Conservation (phyloP, 768 basidiomycete genomes). For the Tricholoma saponaceum region DNA sequence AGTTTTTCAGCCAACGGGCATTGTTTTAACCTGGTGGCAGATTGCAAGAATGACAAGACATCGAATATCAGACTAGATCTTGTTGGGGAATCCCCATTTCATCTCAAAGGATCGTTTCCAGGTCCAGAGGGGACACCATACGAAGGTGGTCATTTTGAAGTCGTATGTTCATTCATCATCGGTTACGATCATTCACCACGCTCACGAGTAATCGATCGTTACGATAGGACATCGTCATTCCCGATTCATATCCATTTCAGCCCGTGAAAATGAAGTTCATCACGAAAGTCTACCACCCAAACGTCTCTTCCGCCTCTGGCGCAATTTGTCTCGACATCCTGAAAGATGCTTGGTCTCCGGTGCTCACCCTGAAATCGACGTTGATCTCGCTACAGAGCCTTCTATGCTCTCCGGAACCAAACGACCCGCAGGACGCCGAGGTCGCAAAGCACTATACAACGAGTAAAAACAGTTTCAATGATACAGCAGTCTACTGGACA, state of each 20-base stretch:
- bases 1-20: not conserved
- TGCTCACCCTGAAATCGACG: slow-evolving; percentile 93
- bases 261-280: slow-evolving; percentile 99
- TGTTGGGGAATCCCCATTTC: slow-evolving; percentile 86
- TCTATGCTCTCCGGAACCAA: slow-evolving; percentile 90
- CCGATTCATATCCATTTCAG: slow-evolving; percentile 87
- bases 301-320: slow-evolving; percentile 90
- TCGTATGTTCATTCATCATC: slow-evolving; percentile 50
- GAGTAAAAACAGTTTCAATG: slow-evolving; percentile 81
- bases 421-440: slow-evolving; percentile 96
- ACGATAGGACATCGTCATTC: slow-evolving; percentile 83
- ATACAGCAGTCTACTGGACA: slow-evolving; percentile 93
- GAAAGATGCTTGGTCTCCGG: slow-evolving; percentile 92
- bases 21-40: slow-evolving; percentile 31
- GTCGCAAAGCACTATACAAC: slow-evolving; percentile 97
- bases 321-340: slow-evolving; percentile 92
- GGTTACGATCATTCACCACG: slow-evolving; percentile 2
- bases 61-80: slow-evolving; percentile 85
- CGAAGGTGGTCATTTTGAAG: slow-evolving; percentile 86
- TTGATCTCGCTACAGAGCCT: slow-evolving; percentile 92
- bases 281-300: slow-evolving; percentile 95
- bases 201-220: not conserved
- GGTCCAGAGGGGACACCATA: slow-evolving; percentile 95
- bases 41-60: slow-evolving; percentile 93
- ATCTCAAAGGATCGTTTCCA: slow-evolving; percentile 86